Evolutionary conservation across 495 filamentous ascomycete genomes (phyloP).

Genomic region (Acidiella bohemica): DNA sequence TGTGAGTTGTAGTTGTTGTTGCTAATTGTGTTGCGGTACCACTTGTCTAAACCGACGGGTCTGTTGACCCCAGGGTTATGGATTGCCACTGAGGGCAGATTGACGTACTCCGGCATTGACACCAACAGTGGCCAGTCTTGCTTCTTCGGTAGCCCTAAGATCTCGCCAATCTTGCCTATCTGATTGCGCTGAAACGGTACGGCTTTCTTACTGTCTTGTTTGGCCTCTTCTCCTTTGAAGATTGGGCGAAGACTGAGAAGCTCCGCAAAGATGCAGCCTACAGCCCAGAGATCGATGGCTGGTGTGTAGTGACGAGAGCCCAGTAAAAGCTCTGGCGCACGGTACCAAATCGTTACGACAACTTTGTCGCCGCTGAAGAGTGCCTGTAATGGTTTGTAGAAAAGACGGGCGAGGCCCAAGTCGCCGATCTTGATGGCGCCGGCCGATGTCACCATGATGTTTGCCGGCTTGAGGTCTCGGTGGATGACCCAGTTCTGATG

Average conservation of each 20-base stretch:
- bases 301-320: conserved; percentile 90
- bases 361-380: conserved; percentile 95
- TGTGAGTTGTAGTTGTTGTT: conserved; percentile 43
- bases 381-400: conserved; percentile 82
- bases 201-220: conserved; percentile 95
- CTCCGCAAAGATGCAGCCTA: conserved; percentile 97
- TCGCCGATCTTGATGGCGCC: conserved; percentile 92
- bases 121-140: conserved; percentile 75
- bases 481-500: conserved; percentile 97
- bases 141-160: conserved; percentile 79
- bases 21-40: conserved; percentile 51
- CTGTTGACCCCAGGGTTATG: conserved; percentile 31
- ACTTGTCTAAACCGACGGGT: conserved; percentile 42
- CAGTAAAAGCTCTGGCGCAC: conserved; percentile 84
- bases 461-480: conserved; percentile 91
- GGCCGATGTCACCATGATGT: conserved; percentile 90
- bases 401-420: conserved; percentile 78
- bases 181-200: conserved; percentile 96
- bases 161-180: conserved; percentile 96
- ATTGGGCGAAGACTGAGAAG: conserved; percentile 82
- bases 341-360: conserved; percentile 98
- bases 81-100: conserved; percentile 51
- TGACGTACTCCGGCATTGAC: conserved; percentile 67
- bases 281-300: conserved; percentile 92
- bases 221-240: conserved; percentile 97